These are phyloP conservation scores for Candida sp. DNA, from an alignment of 1,139 yeast species.

Conservation along the genomic window DNA sequence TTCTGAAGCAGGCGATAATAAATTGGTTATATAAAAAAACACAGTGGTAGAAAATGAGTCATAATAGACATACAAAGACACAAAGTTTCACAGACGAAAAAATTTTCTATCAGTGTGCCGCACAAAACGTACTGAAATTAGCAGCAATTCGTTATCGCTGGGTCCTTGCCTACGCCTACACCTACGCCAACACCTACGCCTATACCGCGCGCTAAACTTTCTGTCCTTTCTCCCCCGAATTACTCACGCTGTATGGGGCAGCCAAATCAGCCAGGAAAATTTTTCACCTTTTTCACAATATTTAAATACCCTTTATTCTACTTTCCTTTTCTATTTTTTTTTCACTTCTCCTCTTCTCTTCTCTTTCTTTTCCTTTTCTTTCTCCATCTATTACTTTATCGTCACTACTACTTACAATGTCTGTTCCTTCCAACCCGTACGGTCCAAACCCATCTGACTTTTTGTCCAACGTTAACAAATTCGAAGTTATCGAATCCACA, in stretches of 20 bases:
- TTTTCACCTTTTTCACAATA: constrained; percentile 1
- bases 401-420: not conserved
- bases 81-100: not conserved
- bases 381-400: not conserved
- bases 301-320: not conserved
- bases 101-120: not conserved
- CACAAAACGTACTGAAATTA: not conserved
- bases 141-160: constrained; percentile 2
- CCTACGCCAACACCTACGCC: not conserved
- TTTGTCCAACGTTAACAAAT: constrained; percentile 86
- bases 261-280: constrained; percentile 1
- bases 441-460: constrained; percentile 96
- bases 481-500: constrained; percentile 94
- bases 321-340: not conserved
- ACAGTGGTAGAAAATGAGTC: constrained; percentile 1
- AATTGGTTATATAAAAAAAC: not conserved
- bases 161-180: not conserved
- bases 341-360: not conserved
- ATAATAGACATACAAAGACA: not conserved
- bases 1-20: not conserved
- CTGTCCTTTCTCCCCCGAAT: not conserved
- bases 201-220: constrained; percentile 1
- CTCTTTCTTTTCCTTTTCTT: not conserved
- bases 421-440: constrained; percentile 64
- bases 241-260: not conserved